Evolutionary conservation across 2,329 filamentous ascomycete species (phyloP).

Genomic region (Fusarium abutilonis): DNA sequence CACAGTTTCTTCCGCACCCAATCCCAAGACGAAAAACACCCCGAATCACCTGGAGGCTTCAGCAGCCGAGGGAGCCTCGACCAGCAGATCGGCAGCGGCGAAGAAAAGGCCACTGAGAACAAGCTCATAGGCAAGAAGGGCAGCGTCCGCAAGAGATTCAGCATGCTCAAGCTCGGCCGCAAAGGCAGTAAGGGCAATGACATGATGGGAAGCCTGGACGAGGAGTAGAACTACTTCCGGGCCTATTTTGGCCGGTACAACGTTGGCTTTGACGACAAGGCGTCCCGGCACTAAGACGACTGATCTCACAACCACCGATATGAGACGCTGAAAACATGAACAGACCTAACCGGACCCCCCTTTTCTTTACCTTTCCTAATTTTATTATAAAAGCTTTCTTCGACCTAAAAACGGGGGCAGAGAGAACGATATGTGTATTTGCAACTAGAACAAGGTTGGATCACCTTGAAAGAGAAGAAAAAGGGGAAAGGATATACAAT

Average conservation of each 20-base stretch:
- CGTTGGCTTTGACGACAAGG: constrained; percentile 38
- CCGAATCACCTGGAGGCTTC: constrained; percentile 42
- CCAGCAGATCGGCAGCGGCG: constrained; percentile 41
- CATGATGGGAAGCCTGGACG: constrained; percentile 64
- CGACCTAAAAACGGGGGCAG: constrained; percentile 1
- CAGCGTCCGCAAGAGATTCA: constrained; percentile 80
- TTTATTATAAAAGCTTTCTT: constrained; percentile 13
- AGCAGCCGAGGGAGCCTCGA: constrained; percentile 46
- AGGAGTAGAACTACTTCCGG: constrained; percentile 59
- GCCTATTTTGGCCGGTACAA: constrained; percentile 45
- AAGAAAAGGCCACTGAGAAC: constrained; percentile 42
- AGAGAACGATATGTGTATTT: constrained; percentile 17
- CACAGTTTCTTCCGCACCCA: constrained; percentile 59
- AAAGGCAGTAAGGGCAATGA: constrained; percentile 68
- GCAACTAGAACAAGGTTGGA: constrained; percentile 31
- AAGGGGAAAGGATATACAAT: constrained; percentile 26
- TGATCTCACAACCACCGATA: constrained; percentile 17
- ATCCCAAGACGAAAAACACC: constrained; percentile 45
- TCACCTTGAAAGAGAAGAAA: constrained; percentile 11
- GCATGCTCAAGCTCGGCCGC: constrained; percentile 78
- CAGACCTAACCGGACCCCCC: constrained; percentile 4
- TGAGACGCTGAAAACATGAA: constrained; percentile 14
- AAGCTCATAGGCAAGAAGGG: constrained; percentile 61
- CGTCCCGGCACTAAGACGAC: constrained; percentile 10
- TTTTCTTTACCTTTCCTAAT: constrained; percentile 24